phyloP scores from a whole-genome alignment of 768 basidiomycete genomes.

The Suillus tomentosus region DNA sequence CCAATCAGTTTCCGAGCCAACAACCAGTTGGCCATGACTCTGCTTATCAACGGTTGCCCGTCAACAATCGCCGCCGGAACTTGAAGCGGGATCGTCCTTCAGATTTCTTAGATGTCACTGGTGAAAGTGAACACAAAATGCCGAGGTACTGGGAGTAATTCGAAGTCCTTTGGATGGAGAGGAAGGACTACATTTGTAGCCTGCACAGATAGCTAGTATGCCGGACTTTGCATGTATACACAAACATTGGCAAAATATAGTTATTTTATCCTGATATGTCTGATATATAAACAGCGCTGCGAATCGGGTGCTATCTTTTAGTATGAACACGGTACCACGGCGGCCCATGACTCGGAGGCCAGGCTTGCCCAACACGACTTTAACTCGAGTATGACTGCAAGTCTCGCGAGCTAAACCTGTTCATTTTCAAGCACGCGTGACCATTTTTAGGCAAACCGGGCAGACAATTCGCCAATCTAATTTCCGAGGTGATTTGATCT shows the following conservation, averaged over 20 bases:
- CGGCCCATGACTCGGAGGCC: too few relatives aligned
- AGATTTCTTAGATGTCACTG: slow-evolving; percentile 78
- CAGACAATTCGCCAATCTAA: not conserved
- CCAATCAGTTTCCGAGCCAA: slow-evolving; percentile 59
- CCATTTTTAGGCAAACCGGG: not conserved
- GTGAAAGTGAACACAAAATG: slow-evolving; percentile 62
- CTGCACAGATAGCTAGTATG: not conserved
- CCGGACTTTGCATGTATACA: slow-evolving; percentile 20
- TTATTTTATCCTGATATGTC: slow-evolving; percentile 3
- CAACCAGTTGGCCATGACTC: slow-evolving; percentile 74
- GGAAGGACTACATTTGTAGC: not conserved
- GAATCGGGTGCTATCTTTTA: not conserved
- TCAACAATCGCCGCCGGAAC: slow-evolving; percentile 78
- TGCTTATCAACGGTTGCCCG: slow-evolving; percentile 82
- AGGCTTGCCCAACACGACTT: not conserved
- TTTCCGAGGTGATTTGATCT: not conserved
- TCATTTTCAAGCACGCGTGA: not conserved
- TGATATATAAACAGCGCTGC: slow-evolving; percentile 12
- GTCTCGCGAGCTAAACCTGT: not conserved
- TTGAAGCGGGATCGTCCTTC: slow-evolving; percentile 82
- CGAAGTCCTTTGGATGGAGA: not conserved
- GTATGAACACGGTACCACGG: not conserved
- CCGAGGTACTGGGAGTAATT: slow-evolving; percentile 77
- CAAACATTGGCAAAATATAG: slow-evolving; percentile 16
- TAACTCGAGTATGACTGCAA: not conserved